These are phyloP conservation scores for Tylopilus balloui DNA, from an alignment of 768 basidiomycete genomes.

Conservation along the genomic window DNA sequence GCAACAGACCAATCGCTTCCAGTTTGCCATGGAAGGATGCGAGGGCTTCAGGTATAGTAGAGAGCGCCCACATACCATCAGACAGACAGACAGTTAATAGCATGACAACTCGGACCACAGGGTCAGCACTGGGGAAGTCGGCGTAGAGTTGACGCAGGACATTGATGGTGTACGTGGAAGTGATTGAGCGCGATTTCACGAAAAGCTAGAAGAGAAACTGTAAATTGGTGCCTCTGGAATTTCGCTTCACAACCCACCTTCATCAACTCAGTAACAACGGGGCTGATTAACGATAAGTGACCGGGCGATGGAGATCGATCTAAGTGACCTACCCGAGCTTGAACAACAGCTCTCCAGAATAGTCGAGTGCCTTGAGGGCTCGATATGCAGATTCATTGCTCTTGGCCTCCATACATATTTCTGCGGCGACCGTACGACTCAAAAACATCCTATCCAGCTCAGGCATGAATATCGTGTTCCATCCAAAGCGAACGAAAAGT, in stretches of 20 bases:
- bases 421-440: constrained; percentile 77
- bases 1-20: constrained; percentile 50
- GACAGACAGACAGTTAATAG: constrained; percentile 62
- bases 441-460: constrained; percentile 64
- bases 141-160: constrained; percentile 57
- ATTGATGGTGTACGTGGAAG: constrained; percentile 42
- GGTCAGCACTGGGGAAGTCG: constrained; percentile 63
- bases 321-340: constrained; percentile 51
- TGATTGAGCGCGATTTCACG: constrained; percentile 63
- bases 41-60: constrained; percentile 25
- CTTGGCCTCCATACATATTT: constrained; percentile 79
- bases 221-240: constrained; percentile 1
- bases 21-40: constrained; percentile 45
- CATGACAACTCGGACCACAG: constrained; percentile 64
- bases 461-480: constrained; percentile 2
- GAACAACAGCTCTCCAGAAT: constrained; percentile 62
- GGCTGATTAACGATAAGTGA: constrained; percentile 16
- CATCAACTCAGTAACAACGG: constrained; percentile 60
- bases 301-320: neutral
- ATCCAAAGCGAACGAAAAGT: constrained; percentile 16
- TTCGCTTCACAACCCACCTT: constrained; percentile 41
- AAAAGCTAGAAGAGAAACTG: constrained; percentile 48
- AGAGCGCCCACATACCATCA: constrained; percentile 24
- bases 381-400: constrained; percentile 63
- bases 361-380: constrained; percentile 65